Conservation (phyloP, 257 asterid species). For the Solanum clarkiae region DNA sequence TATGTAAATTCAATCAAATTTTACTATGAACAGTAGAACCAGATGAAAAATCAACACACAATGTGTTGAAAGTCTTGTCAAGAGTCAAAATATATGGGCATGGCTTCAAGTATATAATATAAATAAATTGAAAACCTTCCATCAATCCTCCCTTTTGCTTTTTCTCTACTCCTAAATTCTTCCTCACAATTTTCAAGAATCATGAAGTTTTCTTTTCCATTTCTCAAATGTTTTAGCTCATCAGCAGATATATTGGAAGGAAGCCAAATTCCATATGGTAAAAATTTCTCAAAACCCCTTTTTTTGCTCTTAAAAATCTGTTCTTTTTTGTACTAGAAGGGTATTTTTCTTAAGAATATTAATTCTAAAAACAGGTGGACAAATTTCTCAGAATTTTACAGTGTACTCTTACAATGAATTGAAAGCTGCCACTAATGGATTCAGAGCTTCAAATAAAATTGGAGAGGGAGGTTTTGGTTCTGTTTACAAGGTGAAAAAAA, state of each 20-base stretch:
- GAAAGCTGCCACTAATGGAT: constrained; percentile 50
- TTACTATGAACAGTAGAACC: accelerated
- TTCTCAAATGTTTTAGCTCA: constrained; percentile 25
- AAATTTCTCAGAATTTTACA: constrained; percentile 11
- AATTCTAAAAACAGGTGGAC: constrained; percentile 17
- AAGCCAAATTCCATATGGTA: neutral
- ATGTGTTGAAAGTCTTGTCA: neutral
- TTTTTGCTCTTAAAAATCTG: neutral
- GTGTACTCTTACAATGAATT: constrained; percentile 44
- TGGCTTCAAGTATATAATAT: neutral
- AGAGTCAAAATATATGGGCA: neutral
- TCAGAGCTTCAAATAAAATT: constrained; percentile 39
- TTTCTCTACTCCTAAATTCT: neutral
- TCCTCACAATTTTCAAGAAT: neutral
- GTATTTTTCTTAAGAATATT: neutral
- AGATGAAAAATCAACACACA: neutral
- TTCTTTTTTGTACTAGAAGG: neutral
- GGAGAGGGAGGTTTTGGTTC: constrained; percentile 68
- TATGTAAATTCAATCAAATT: neutral
- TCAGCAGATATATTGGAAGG: neutral
- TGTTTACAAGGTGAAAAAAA: constrained; percentile 53
- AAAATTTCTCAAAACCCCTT: neutral
- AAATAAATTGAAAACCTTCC: neutral
- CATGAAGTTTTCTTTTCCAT: constrained; percentile 19
- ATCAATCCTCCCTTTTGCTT: neutral